Conservation (phyloP, 352 stramenopile genomes). For the Peronospora belbahrii region DNA sequence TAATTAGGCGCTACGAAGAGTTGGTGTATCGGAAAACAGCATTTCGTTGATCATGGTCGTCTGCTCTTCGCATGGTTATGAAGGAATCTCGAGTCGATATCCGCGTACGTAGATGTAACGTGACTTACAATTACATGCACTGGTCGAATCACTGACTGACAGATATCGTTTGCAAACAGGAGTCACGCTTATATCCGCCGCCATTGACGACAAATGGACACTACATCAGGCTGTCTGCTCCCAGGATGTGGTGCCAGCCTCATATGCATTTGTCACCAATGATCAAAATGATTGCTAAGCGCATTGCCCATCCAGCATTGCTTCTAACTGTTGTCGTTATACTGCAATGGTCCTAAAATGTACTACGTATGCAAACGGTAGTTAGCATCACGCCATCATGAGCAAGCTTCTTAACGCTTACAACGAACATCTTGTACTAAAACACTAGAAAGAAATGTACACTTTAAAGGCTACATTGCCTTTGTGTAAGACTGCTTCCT, state of each 20-base stretch:
- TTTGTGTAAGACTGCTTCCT: no score
- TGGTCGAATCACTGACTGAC: background rate
- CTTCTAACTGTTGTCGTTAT: background rate
- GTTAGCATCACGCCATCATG: background rate
- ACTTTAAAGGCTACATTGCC: no score
- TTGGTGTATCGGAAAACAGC: background rate
- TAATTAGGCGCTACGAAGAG: constrained; percentile 1
- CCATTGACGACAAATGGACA: background rate
- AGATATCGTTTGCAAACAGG: background rate
- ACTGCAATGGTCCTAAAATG: background rate
- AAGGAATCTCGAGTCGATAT: constrained; percentile 3
- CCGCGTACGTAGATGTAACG: constrained; percentile 2
- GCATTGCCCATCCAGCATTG: background rate
- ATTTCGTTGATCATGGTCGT: constrained; percentile 7
- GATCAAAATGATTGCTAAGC: background rate
- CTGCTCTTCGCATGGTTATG: constrained; percentile 2
- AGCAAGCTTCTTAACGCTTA: background rate
- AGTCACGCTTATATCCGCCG: background rate
- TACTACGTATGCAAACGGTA: background rate
- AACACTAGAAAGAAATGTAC: constrained; percentile 9
- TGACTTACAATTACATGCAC: background rate
- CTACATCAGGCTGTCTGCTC: background rate
- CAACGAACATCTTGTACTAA: background rate
- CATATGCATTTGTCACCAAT: background rate
- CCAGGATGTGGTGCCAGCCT: background rate